Evolutionary conservation across 805 yeast species (phyloP), one percentile per base, ranked within the genome.

Genomic region (Debaryomyces hansenii): DNA sequence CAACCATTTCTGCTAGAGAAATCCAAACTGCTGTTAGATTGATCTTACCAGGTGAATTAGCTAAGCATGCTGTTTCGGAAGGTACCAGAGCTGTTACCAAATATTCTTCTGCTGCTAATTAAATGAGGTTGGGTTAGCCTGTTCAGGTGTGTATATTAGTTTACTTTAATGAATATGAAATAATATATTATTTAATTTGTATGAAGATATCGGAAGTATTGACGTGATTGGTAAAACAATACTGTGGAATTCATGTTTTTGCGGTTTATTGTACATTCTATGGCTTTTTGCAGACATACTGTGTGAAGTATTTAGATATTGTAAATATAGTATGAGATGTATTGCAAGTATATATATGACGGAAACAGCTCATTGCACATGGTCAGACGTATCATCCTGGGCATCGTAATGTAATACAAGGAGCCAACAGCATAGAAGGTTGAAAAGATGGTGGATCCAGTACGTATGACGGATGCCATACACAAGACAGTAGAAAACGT

Each of bases 61-160:
- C 97, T 62, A 90, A 90, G 83, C 97, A 91, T 78, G 97, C 97
- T 67, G 96, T 90, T 64, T 87, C 96, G 64, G 98, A 91, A 80
- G 97, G 97, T 82, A 90, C 96, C 62, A 88, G 96, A 84, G 96
- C 97, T 72, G 96, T 90, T 64, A 88, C 96, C 74, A 90, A 90
- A 80, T 90, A 89, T 83, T 86, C 96, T 64, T 85, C 96, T 67
- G 79, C 75, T 56, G 61, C 74, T 49, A 63, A 63, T 54, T 69
- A 69, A 54, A 20, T 42, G 34, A 43, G 20, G 42, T 48, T 41
- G 34, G 34, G 18, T 33, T 44, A 37, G 40, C 35, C 42, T 29
- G 42, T 37, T 42, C 35, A 47, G 49, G 43, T 49, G 44, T 49
- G 52, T 49, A 49, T 44, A 49, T 46, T 49, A 49, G 52, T 49